Evolutionary conservation across 2,329 filamentous ascomycete species (phyloP).

Genomic region (Fusarium hostae): DNA sequence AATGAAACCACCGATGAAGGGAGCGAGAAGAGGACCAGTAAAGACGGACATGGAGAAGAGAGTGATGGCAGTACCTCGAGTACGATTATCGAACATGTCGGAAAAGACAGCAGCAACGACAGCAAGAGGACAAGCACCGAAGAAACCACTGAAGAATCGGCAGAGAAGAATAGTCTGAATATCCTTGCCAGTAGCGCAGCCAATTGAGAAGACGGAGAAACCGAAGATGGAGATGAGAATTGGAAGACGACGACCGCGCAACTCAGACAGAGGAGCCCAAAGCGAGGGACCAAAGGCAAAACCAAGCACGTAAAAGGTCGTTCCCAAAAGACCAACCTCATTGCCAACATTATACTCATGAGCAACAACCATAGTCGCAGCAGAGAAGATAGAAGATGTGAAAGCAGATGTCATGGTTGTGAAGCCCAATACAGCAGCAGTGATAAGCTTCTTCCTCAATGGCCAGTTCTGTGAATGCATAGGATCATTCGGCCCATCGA

Average conservation of each 20-base stretch:
- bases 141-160: constrained; percentile 79
- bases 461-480: constrained; percentile 91
- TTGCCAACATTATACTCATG: constrained; percentile 67
- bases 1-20: constrained; percentile 77
- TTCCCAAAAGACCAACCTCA: constrained; percentile 72
- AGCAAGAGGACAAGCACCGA: constrained; percentile 75
- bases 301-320: constrained; percentile 76
- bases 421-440: constrained; percentile 75
- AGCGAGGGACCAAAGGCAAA: constrained; percentile 78
- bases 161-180: constrained; percentile 76
- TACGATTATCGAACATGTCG: constrained; percentile 75
- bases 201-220: constrained; percentile 76
- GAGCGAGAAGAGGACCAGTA: constrained; percentile 72
- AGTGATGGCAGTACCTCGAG: constrained; percentile 62
- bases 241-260: constrained; percentile 73
- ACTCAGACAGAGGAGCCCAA: constrained; percentile 79
- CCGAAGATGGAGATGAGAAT: constrained; percentile 72
- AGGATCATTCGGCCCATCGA: constrained; percentile 85
- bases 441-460: constrained; percentile 77
- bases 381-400: constrained; percentile 79
- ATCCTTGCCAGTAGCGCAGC: constrained; percentile 72
- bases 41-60: constrained; percentile 66
- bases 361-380: constrained; percentile 69
- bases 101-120: constrained; percentile 77
- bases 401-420: constrained; percentile 79